phyloP scores from a whole-genome alignment of 176 grass and related monocot species.

The Aegilops umbellulata region DNA sequence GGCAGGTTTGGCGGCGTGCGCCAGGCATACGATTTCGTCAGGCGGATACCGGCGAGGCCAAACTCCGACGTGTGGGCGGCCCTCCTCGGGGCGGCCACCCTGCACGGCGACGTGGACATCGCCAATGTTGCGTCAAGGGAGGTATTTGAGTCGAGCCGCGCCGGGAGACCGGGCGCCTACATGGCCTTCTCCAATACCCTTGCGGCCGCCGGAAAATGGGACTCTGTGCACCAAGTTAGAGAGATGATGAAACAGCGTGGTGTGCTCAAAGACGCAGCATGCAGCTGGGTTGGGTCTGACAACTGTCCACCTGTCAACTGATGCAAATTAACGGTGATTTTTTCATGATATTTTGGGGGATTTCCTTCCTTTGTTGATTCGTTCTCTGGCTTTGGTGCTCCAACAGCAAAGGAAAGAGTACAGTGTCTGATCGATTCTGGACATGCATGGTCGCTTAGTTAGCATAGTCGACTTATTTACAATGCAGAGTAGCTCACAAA shows the following conservation, averaged over 20 bases:
- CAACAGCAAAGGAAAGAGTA: too few species aligned
- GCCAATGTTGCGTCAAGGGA: constrained; percentile 54
- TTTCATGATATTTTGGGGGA: not conserved
- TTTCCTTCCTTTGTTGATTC: not conserved
- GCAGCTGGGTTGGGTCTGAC: constrained; percentile 55
- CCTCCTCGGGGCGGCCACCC: constrained; percentile 63
- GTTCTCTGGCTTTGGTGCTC: too few species aligned
- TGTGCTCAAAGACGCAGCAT: constrained; percentile 62
- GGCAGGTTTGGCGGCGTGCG: constrained; percentile 61
- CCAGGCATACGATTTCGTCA: constrained; percentile 52
- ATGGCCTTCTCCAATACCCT: constrained; percentile 90
- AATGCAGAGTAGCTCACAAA: too few species aligned
- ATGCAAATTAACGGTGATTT: not conserved
- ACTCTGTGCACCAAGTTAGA: constrained; percentile 51
- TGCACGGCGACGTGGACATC: constrained; percentile 69
- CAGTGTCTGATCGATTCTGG: too few species aligned
- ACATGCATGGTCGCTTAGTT: too few species aligned
- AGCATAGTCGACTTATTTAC: too few species aligned
- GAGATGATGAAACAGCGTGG: constrained; percentile 68
- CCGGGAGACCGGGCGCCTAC: constrained; percentile 65
- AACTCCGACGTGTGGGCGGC: constrained; percentile 82
- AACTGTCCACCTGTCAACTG: not conserved
- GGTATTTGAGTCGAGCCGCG: constrained; percentile 57
- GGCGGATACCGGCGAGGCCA: constrained; percentile 50
- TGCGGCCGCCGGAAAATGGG: constrained; percentile 68